Evolutionary conservation across 2,329 filamentous ascomycete genomes (phyloP).

Genomic region (Huntiella moniliformis): DNA sequence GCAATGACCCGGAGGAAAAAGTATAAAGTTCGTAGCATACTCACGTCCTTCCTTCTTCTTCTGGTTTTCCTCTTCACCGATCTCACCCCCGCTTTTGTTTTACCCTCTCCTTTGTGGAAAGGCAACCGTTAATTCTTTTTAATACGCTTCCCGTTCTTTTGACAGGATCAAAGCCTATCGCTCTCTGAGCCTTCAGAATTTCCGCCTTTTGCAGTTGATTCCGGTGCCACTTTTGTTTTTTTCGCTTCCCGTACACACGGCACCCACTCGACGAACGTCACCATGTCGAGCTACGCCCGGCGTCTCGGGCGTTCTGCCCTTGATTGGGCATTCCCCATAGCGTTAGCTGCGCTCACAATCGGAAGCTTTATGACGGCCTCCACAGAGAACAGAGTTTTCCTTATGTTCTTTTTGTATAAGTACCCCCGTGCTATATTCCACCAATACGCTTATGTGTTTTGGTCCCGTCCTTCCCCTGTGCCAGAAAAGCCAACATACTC

Average conservation of each 20-base stretch:
- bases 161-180: too few relatives aligned
- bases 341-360: not conserved
- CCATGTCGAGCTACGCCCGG: not conserved
- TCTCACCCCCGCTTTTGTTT: too few relatives aligned
- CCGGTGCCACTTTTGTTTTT: too few relatives aligned
- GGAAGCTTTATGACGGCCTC: not conserved
- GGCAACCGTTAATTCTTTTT: too few relatives aligned
- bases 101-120: too few relatives aligned
- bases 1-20: too few relatives aligned
- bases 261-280: not conserved
- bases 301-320: not conserved
- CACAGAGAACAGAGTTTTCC: conserved; percentile 2
- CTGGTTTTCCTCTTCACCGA: too few relatives aligned
- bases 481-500: conserved; percentile 17
- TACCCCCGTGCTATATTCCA: conserved; percentile 29
- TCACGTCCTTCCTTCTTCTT: too few relatives aligned
- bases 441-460: conserved; percentile 20
- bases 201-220: too few relatives aligned
- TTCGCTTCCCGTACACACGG: too few relatives aligned
- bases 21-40: too few relatives aligned
- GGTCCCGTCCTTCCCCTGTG: conserved; percentile 21
- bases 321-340: not conserved
- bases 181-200: not conserved
- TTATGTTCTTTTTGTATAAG: conserved; percentile 19
- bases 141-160: too few relatives aligned